phyloP scores from a whole-genome alignment of 768 basidiomycete species.

The Coprinellus micaceus region DNA sequence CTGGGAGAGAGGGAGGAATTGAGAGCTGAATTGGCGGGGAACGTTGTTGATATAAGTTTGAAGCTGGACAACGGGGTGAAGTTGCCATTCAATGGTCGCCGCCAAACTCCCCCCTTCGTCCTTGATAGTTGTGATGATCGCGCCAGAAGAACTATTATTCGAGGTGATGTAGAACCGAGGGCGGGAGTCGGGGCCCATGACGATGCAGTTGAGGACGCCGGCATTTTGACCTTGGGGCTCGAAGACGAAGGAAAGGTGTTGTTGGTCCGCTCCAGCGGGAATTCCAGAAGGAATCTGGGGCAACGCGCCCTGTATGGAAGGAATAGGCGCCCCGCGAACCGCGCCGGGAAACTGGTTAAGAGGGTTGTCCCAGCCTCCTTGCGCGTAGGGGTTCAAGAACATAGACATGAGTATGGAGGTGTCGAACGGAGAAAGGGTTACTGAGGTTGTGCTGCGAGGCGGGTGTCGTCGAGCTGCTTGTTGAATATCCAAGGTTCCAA shows the following conservation, averaged over 20 bases:
- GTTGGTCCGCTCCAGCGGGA: background rate
- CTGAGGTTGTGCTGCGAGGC: background rate
- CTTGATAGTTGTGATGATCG: background rate
- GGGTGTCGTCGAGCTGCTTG: no score
- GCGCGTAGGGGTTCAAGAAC: constrained; percentile 18
- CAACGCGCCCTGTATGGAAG: constrained; percentile 20
- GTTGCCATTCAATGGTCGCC: constrained; percentile 9
- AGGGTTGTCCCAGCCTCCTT: constrained; percentile 18
- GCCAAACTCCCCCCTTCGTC: background rate
- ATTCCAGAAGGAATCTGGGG: constrained; percentile 8
- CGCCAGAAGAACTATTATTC: background rate
- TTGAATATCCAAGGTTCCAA: no score
- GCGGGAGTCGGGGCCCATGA: constrained; percentile 13
- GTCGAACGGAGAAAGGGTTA: background rate
- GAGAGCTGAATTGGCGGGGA: constrained; percentile 4
- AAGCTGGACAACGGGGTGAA: constrained; percentile 4
- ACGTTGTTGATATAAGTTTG: constrained; percentile 6
- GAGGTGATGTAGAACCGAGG: constrained; percentile 6
- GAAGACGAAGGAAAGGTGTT: constrained; percentile 3
- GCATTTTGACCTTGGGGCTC: background rate
- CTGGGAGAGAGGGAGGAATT: constrained; percentile 1
- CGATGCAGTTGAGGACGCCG: constrained; percentile 16
- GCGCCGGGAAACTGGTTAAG: constrained; percentile 1
- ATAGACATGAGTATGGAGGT: background rate
- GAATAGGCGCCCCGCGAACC: background rate